Base-by-base conservation (phyloP, 179 eudicot species). In the Spinacia oleracea region DNA sequence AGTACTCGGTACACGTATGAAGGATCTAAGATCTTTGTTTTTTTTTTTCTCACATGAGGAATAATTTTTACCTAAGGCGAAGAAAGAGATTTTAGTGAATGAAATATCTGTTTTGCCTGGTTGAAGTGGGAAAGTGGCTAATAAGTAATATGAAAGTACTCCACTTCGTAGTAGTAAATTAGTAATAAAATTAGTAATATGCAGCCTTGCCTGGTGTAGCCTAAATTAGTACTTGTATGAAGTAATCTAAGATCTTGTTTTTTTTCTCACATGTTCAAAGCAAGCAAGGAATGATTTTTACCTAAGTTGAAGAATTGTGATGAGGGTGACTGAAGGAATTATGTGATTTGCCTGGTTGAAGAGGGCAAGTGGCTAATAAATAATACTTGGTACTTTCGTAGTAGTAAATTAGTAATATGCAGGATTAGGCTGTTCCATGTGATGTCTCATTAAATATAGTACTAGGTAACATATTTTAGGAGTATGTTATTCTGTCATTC, bases 351-450 rank as follows among this genome's bases (percentile, higher is more conserved):
- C 27, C 50, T 72, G 71, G 70, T 79, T 65, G 59, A 59, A 48
- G 62, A 25, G 45, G 70, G 60, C 66, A 68, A 45, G 43, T 70
- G 80, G 55, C 67, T 69, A 60, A 70, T 78, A 50, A 46, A 6
- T 38, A 38, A 38, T 38, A 38, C 1, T n/a, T n/a, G n/a, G n/a
- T n/a, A n/a, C n/a, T n/a, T n/a, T n/a, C n/a, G n/a, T n/a, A n/a
- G n/a, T n/a, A n/a, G n/a, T n/a, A n/a, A n/a, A n/a, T n/a, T n/a
- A n/a, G n/a, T n/a, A n/a, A n/a, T 56, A 34, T 55, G 23, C 12
- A 23, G 21, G 81, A n/a, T 43, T 63, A 63, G 77, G 77, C 73
- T 79, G 68, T 73, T 74, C 70, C 56, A 75, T 58, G 79, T 80
- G 51, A 60, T 58, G 50, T 27, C 1, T 46, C 53, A 62, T 60